Conservation (phyloP, 176 grass and related monocot species). For the Avena sativa region DNA sequence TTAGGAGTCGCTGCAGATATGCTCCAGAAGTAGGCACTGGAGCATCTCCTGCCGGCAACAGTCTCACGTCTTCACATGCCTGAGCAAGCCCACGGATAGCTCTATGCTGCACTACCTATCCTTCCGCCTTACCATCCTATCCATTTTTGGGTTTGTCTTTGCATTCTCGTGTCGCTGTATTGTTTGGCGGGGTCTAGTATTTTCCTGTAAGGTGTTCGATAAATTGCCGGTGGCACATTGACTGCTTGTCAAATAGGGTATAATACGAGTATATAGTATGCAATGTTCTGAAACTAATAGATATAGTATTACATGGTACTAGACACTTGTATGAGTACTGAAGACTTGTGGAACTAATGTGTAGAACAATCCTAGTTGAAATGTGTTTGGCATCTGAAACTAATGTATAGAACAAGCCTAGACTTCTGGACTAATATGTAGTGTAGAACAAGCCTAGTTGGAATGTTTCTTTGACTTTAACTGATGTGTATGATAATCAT, state of each 20-base stretch:
- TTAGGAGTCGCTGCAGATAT: too few species aligned
- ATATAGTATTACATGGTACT: neutral
- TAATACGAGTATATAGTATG: neutral
- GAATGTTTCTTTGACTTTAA: neutral
- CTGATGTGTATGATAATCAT: neutral
- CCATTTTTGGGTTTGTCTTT: constrained; percentile 69
- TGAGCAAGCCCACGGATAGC: too few species aligned
- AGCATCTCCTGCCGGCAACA: too few species aligned
- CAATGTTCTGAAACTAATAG: neutral
- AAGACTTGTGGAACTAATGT: neutral
- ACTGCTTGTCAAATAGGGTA: neutral
- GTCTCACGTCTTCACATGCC: too few species aligned
- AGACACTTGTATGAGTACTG: neutral
- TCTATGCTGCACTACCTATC: constrained; percentile 68
- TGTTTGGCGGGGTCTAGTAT: neutral
- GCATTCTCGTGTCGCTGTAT: neutral
- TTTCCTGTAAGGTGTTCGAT: constrained; percentile 13
- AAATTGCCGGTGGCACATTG: neutral
- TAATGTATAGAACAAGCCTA: neutral
- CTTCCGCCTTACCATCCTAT: constrained; percentile 69
- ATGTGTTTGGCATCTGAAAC: neutral
- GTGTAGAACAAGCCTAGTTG: neutral
- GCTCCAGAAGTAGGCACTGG: too few species aligned
- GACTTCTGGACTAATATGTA: neutral
- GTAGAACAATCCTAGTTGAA: neutral